Evolutionary conservation across 208 protist genomes (phyloP).

Genomic region (Zelonia costaricensis): DNA sequence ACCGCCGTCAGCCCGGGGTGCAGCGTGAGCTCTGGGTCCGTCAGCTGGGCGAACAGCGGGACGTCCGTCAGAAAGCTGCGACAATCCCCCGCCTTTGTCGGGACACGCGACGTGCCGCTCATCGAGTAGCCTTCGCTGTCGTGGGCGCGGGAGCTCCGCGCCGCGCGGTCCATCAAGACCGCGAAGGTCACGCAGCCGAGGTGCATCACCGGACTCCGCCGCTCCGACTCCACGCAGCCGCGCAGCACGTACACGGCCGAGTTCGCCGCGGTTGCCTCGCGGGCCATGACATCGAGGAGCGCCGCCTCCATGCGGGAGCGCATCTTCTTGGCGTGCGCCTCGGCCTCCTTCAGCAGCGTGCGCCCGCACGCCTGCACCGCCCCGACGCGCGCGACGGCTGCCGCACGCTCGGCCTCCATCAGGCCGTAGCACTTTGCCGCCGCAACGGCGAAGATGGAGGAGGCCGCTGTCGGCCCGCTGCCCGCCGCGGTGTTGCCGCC

Average conservation of each 20-base stretch:
- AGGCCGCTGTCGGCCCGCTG: slow-evolving; percentile 2
- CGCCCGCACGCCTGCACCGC: slow-evolving; percentile 16
- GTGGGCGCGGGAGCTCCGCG: not conserved
- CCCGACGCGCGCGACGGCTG: slow-evolving; percentile 10
- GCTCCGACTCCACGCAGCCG: slow-evolving; percentile 76
- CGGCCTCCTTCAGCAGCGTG: slow-evolving; percentile 27
- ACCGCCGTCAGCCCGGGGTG: slow-evolving; percentile 59
- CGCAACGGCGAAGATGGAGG: slow-evolving; percentile 13
- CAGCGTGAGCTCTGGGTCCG: slow-evolving; percentile 28
- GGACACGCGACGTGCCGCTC: not conserved
- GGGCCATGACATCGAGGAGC: slow-evolving; percentile 36
- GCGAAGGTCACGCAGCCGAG: slow-evolving; percentile 85
- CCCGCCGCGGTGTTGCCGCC: not conserved
- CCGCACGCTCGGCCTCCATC: slow-evolving; percentile 25
- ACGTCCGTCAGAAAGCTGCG: slow-evolving; percentile 71
- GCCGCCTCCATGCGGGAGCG: slow-evolving; percentile 27
- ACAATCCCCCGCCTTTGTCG: slow-evolving; percentile 12
- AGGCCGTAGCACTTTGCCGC: slow-evolving; percentile 32
- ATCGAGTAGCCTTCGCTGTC: not conserved
- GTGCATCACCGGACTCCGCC: slow-evolving; percentile 58
- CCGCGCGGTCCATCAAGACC: not conserved
- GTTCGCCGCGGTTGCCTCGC: slow-evolving; percentile 73
- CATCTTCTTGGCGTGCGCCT: slow-evolving; percentile 28
- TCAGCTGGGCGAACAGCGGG: slow-evolving; percentile 44
- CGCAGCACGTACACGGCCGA: slow-evolving; percentile 82